Evolutionary conservation across 2,329 filamentous ascomycete species (phyloP), one percentile per base, ranked within the genome.

Genomic region (Trichoderma citrinoviride): DNA sequence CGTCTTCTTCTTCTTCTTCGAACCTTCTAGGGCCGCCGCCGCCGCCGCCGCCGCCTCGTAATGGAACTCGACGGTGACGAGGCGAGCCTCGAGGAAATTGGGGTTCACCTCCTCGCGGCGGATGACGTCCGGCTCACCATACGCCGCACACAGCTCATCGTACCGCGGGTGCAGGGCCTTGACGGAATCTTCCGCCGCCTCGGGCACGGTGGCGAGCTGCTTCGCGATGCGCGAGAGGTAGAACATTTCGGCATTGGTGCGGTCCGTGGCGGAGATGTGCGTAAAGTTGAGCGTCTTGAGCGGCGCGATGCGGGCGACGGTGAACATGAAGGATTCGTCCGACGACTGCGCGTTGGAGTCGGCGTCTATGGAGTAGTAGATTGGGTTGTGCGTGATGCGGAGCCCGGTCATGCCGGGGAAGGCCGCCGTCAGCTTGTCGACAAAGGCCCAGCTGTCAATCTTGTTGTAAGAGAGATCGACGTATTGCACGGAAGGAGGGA

Each of bases 241-340:
- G 75, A 96, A 99, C 72, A 94, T 89, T 71, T 98, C 95, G 5
- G 93, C 93, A 72, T 98, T 95, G 61, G 87, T 83, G 19, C 94
- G 87, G 74, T 98, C 93, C 47, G 89, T 86, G 1, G 81, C 70
- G 0, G 87, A 88, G 70, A 98, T 88, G 17, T 80, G 79, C 67
- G 87, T 88, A 74, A 91, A 92, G 74, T 95, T 95, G 33, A 97
- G 83, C 0, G 81, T 82, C 61, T 83, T 83, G 10, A 98, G 83
- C 1, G 80, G 79, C 1, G 85, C 83, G 1, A 97, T 80, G 2
- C 93, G 90, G 29, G 89, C 91, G 27, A 96, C 81, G 0, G 91
- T 92, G 54, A 97, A 83, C 91, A 97, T 96, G 78, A 93, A 94
- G 1, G 91, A 90, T 72, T 96, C 91, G 62, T 96, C 92, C 0